phyloP scores from a whole-genome alignment of 805 yeast species.

The Starmerella roubikii region DNA sequence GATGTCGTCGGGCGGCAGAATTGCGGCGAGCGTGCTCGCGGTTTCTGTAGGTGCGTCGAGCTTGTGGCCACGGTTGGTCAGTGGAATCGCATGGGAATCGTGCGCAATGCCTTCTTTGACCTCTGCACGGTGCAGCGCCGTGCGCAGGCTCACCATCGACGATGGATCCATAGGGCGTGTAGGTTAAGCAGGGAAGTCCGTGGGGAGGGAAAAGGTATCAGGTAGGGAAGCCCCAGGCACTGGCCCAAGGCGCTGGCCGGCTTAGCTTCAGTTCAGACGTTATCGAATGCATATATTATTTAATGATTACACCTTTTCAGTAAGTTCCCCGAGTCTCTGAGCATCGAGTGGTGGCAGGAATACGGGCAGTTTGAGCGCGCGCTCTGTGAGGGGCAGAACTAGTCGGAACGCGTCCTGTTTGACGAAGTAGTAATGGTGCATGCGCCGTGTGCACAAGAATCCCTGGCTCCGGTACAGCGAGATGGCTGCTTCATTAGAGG shows the following conservation, averaged over 20 bases:
- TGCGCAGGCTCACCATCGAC: conserved; percentile 17
- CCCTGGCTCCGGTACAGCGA: conserved; percentile 62
- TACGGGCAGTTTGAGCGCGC: conserved; percentile 29
- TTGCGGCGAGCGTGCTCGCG: conserved; percentile 29
- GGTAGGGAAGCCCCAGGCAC: too few relatives aligned
- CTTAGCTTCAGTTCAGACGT: too few relatives aligned
- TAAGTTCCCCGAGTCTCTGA: conserved; percentile 1
- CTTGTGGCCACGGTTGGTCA: conserved; percentile 45
- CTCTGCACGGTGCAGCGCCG: neutral
- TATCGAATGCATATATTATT: too few relatives aligned
- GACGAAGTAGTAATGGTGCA: conserved; percentile 77
- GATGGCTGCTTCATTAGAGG: conserved; percentile 58
- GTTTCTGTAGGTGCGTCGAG: conserved; percentile 37
- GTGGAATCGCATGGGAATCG: neutral
- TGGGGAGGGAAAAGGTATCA: too few relatives aligned
- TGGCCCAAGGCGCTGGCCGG: too few relatives aligned
- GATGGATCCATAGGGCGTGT: conserved; percentile 1
- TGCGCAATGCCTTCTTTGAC: conserved; percentile 20
- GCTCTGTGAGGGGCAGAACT: conserved; percentile 63
- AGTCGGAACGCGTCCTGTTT: conserved; percentile 87
- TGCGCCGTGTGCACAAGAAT: conserved; percentile 56
- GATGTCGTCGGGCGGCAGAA: conserved; percentile 28
- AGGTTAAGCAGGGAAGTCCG: too few relatives aligned
- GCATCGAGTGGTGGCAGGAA: conserved; percentile 18
- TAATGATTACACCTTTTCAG: conserved; percentile 4